Evolutionary conservation across 2,329 filamentous ascomycete genomes (phyloP), one percentile per base, ranked within the genome.

Genomic region (Phialophora tarda): DNA sequence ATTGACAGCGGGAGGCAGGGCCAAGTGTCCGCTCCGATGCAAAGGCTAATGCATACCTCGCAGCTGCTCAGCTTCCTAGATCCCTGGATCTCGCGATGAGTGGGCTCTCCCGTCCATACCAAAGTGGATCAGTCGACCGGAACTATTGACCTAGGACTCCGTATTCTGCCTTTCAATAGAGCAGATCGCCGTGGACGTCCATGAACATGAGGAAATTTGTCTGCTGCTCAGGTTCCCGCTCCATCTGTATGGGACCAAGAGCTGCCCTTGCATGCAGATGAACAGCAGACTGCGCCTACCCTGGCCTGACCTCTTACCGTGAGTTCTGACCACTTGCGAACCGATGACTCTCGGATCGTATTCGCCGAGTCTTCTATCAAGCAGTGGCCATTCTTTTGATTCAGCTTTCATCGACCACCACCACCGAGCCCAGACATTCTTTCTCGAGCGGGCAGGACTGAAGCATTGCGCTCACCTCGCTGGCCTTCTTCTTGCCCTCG

Each of bases 191-290:
- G 57, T 50, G 64, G 57, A 63, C 59, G 55, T 65, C 62, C 59
- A 70, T 62, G 64, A 72, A 64, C 63, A 69, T 64, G 71, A 71
- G 66, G 67, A 68, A 66, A 70, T 69, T 68, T 68, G 64, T 56
- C 56, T 55, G 61, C 62, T 54, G 48, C 55, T 56, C 65, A 59
- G 26, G 53, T 63, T 61, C 30, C 54, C 63, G 55, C 55, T 62
- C 64, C 41, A 61, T 63, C 60, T 65, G 58, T 53, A 58, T 47
- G 59, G 38, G 47, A 41, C 62, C 44, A 41, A 48, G 50, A 26
- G 44, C 58, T 21, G 66, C 54, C 63, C 66, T 65, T 63, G 63
- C 66, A 68, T 66, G 64, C 62, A 59, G 56, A 66, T 50, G 60
- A 57, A 61, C 41, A 50, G 28, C 57, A 28, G 17, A 23, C 48